phyloP scores from a whole-genome alignment of 306 rosid genomes.

The Cajanus cajan region DNA sequence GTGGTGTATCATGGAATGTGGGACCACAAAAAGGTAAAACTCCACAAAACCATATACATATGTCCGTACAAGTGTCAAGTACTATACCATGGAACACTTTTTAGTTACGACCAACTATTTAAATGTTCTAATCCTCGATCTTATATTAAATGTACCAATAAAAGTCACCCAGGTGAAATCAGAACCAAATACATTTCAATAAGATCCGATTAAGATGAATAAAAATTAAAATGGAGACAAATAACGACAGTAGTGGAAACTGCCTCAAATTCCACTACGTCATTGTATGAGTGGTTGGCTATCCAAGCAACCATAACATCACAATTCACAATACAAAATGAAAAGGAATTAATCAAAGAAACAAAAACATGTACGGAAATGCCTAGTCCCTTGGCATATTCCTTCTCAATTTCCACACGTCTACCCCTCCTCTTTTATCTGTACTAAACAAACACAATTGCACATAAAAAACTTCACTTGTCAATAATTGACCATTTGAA shows the following conservation, averaged over 20 bases:
- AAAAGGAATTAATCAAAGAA: constrained; percentile 11
- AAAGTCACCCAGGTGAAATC: neutral
- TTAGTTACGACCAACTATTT: neutral
- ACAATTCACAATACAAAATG: constrained; percentile 11
- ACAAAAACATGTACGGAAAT: neutral
- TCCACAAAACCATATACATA: neutral
- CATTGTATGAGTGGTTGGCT: constrained; percentile 25
- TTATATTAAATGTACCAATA: neutral
- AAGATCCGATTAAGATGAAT: neutral
- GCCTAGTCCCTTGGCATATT: neutral
- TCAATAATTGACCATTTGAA: constrained; percentile 5
- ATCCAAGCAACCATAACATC: constrained; percentile 20
- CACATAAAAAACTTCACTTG: neutral
- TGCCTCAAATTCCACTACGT: constrained; percentile 22
- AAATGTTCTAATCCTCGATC: neutral
- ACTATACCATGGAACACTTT: constrained; percentile 2
- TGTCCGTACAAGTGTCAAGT: neutral
- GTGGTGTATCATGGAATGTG: neutral
- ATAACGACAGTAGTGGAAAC: constrained; percentile 7
- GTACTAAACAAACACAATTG: neutral
- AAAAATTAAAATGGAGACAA: neutral
- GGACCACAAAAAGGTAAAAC: constrained; percentile 31
- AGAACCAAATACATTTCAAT: neutral
- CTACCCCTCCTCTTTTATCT: neutral
- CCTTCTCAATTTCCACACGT: neutral